Evolutionary conservation across 768 basidiomycete genomes (phyloP), one percentile per base, ranked within the genome.

Genomic region (Lepiota venenata): DNA sequence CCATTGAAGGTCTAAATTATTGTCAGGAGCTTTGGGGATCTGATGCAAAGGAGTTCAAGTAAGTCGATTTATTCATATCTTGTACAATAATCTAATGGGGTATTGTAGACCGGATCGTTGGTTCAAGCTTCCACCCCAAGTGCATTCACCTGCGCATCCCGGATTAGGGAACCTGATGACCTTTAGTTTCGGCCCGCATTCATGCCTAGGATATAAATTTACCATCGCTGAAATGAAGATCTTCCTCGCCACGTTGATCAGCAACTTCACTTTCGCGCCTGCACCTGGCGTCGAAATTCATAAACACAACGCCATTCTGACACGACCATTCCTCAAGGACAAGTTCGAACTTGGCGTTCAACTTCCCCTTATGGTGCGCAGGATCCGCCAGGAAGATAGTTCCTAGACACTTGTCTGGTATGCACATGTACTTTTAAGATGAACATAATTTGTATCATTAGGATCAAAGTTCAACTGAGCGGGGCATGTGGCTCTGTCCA

Each of bases 41-140:
- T 39, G 80, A 84, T 63, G 79, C 81, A 1, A 61, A 61, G 46
- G 63, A 70, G 56, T 85, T 84, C 71, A 80, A 78, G 82, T 83
- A 60, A 55, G 79, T 68, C 12, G 40, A 3, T 45, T 47, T 14
- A 6, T 47, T 47, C 10, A 27, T 21, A 29, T 53, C 29, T 20
- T 40, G 39, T 16, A 52, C 60, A 45, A 39, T 43, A 32, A 2
- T 18, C 49, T 40, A 9, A 40, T 25, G 4, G 16, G 21, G 7
- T 35, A 48, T 29, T 47, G 18, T 43, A 83, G 82, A 37, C 83
- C 83, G 40, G 75, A 80, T 48, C 76, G 83, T 43, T 85, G 83
- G 82, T 56, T 60, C 35, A 63, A 71, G 15, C 65, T 79, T 9
- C 74, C 77, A 0, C 50, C 64, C 1, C 53, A 59, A 4, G 74